A percentile compares a stretch with the other conserved stretches of the same genome.
Evolutionary conservation across 148 eudicot genomes (phyloP).

Genomic region (Rhododendron henanense): DNA sequence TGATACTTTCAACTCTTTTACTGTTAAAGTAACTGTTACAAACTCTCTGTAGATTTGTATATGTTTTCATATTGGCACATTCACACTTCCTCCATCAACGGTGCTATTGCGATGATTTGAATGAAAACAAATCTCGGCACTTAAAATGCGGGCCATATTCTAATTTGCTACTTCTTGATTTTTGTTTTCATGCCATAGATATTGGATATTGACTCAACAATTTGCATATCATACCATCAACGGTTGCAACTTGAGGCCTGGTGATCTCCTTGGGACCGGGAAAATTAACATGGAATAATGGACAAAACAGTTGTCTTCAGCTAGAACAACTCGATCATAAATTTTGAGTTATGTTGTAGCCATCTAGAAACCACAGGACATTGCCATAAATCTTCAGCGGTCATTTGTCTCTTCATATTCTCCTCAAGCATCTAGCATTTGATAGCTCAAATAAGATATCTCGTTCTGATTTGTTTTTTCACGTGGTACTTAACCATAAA

Average conservation of each 20-base stretch:
- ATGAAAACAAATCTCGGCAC: not conserved
- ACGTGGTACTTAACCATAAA: too few species aligned
- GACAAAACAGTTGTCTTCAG: too few species aligned
- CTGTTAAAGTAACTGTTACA: not conserved
- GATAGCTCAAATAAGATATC: too few species aligned
- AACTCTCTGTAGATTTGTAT: not conserved
- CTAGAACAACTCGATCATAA: too few species aligned
- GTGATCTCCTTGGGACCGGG: conserved; percentile 90
- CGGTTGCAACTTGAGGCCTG: conserved; percentile 96
- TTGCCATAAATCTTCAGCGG: too few species aligned
- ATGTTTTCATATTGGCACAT: not conserved
- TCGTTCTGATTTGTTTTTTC: too few species aligned
- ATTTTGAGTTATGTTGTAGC: too few species aligned
- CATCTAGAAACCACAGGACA: too few species aligned
- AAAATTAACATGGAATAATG: conserved; percentile 36
- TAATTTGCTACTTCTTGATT: not conserved
- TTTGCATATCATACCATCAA: conserved; percentile 88
- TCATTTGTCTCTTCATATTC: too few species aligned
- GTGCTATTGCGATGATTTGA: not conserved
- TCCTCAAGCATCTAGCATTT: too few species aligned
- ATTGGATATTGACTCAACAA: conserved; percentile 93
- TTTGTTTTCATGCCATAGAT: conserved; percentile 37
- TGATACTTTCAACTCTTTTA: not conserved
- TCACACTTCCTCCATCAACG: not conserved
- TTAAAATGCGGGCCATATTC: not conserved